phyloP scores from a whole-genome alignment of 805 yeast genomes.

The Komagataella pseudopastoris region DNA sequence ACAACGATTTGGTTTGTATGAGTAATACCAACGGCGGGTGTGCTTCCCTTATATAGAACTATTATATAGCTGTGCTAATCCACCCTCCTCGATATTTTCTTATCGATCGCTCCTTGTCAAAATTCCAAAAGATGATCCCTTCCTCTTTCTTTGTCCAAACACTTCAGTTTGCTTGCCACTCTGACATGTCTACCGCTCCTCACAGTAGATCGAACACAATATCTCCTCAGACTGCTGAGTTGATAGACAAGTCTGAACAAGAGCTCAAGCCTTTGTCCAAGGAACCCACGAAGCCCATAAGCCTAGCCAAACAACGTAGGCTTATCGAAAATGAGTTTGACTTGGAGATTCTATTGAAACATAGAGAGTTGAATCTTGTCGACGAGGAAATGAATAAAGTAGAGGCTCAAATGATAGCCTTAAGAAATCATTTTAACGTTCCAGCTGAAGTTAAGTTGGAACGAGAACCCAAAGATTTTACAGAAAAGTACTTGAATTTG shows the following conservation, averaged over 20 bases:
- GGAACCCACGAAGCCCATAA: background rate
- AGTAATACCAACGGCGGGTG: background rate
- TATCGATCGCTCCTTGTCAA: background rate
- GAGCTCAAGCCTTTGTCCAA: background rate
- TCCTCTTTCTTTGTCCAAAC: background rate
- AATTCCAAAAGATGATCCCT: background rate
- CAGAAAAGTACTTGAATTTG: constrained; percentile 24
- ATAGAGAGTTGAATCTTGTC: constrained; percentile 36
- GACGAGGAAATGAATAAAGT: constrained; percentile 43
- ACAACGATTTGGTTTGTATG: background rate
- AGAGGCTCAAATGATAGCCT: constrained; percentile 40
- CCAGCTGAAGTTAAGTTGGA: constrained; percentile 24
- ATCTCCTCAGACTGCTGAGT: background rate
- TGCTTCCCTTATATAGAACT: background rate
- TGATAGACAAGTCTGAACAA: background rate
- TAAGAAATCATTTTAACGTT: constrained; percentile 30
- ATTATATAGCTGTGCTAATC: background rate
- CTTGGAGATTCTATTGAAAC: constrained; percentile 45
- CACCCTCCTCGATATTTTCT: background rate
- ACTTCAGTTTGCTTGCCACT: background rate
- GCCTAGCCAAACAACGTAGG: constrained; percentile 7
- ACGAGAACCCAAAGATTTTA: constrained; percentile 30
- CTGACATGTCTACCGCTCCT: background rate
- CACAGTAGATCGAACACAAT: background rate
- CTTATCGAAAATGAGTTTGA: constrained; percentile 31